Evolutionary conservation across 2,329 filamentous ascomycete species (phyloP).

Genomic region (Annulohypoxylon truncatum): DNA sequence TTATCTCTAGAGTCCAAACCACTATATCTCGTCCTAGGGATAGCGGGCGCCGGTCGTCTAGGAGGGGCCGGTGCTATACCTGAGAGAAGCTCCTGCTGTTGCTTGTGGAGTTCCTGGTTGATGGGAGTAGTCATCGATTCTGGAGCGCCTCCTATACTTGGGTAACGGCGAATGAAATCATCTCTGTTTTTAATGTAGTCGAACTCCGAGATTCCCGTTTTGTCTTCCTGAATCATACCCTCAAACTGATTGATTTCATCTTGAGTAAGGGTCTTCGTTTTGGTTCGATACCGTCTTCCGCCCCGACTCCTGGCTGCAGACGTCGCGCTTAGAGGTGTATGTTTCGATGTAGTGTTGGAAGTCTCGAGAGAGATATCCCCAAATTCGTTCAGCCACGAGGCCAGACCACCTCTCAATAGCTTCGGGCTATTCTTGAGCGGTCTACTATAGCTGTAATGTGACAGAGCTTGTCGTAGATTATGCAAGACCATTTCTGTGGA

Average conservation of each 20-base stretch:
- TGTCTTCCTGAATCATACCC: slow-evolving; percentile 76
- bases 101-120: slow-evolving; percentile 23
- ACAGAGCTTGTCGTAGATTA: slow-evolving; percentile 81
- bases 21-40: slow-evolving; percentile 80
- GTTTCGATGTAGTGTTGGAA: slow-evolving; percentile 47
- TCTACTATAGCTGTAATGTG: slow-evolving; percentile 84
- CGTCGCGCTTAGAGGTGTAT: slow-evolving; percentile 18
- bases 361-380: slow-evolving; percentile 72
- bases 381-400: slow-evolving; percentile 88
- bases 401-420: slow-evolving; percentile 82
- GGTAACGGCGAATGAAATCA: slow-evolving; percentile 86
- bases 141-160: slow-evolving; percentile 72
- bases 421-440: slow-evolving; percentile 79
- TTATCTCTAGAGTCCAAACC: slow-evolving; percentile 65
- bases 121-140: slow-evolving; percentile 68
- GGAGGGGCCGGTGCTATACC: slow-evolving; percentile 67
- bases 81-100: slow-evolving; percentile 53
- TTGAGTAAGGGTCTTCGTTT: slow-evolving; percentile 76
- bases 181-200: slow-evolving; percentile 77
- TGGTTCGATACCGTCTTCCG: slow-evolving; percentile 58
- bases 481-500: slow-evolving; percentile 68
- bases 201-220: slow-evolving; percentile 55
- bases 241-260: slow-evolving; percentile 87
- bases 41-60: slow-evolving; percentile 73
- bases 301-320: slow-evolving; percentile 38